These are phyloP conservation scores for Kwoniella botswanensis DNA, from an alignment of 768 basidiomycete genomes.

Conservation along the genomic window DNA sequence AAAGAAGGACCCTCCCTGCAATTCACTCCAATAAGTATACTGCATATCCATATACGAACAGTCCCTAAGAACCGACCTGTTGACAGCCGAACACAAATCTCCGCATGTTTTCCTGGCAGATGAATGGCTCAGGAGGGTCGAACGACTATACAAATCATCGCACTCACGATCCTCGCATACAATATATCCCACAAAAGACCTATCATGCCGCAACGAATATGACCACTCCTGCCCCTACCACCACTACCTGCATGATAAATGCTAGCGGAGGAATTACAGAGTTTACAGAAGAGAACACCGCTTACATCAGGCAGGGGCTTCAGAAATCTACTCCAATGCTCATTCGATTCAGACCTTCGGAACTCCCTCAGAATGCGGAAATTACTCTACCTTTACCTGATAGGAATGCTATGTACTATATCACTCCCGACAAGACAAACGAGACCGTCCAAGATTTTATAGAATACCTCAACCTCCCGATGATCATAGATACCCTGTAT, in stretches of 20 bases:
- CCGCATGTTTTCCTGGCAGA: too few species aligned
- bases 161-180: background rate
- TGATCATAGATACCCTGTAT: background rate
- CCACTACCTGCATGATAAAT: background rate
- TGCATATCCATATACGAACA: too few species aligned
- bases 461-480: background rate
- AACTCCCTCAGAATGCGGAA: background rate
- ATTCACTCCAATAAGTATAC: too few species aligned
- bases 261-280: background rate
- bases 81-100: too few species aligned
- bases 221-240: background rate
- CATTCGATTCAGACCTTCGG: background rate
- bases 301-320: background rate
- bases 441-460: background rate
- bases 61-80: too few species aligned
- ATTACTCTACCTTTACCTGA: background rate
- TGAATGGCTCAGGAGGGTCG: too few species aligned
- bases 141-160: background rate
- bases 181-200: background rate
- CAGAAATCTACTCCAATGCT: background rate
- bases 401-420: background rate
- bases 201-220: background rate
- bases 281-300: background rate
- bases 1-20: too few species aligned
- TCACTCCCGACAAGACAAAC: background rate